These are phyloP conservation scores for Drechslerella coelobrocha DNA, from an alignment of 2,329 filamentous ascomycete species.

Conservation along the genomic window DNA sequence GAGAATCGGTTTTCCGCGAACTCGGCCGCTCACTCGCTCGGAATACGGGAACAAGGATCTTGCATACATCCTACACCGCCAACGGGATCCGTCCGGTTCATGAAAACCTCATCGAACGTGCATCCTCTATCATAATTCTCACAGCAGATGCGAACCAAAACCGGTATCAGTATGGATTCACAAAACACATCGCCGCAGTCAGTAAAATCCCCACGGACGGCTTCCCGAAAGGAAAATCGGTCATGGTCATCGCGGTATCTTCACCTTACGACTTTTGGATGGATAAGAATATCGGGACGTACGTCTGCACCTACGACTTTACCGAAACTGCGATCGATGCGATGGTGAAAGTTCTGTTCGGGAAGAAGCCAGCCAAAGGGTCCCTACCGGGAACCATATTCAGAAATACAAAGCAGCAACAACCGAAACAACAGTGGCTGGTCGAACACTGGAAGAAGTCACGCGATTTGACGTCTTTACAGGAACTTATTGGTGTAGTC, in stretches of 20 bases:
- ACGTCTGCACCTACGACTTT: conserved; percentile 61
- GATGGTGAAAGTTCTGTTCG: conserved; percentile 65
- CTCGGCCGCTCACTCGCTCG: conserved; percentile 86
- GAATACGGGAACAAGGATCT: conserved; percentile 74
- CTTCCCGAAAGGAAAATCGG: conserved; percentile 78
- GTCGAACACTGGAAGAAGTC: conserved; percentile 55
- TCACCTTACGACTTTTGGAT: conserved; percentile 97
- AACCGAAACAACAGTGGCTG: conserved; percentile 54
- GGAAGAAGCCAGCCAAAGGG: conserved; percentile 56
- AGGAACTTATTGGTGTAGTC: conserved; percentile 52
- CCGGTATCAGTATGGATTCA: conserved; percentile 90
- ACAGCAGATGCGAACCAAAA: conserved; percentile 95
- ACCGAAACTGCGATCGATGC: conserved; percentile 62
- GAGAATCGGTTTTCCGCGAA: conserved; percentile 89
- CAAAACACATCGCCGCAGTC: conserved; percentile 95
- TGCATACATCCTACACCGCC: conserved; percentile 86
- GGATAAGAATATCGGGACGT: conserved; percentile 66
- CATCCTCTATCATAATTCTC: conserved; percentile 69
- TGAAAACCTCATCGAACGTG: conserved; percentile 68
- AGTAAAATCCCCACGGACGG: conserved; percentile 80
- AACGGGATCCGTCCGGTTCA: conserved; percentile 72
- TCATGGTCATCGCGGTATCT: conserved; percentile 90
- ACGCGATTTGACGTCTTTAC: conserved; percentile 54
- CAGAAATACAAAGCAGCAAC: conserved; percentile 52
- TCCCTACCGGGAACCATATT: conserved; percentile 53